Conservation (phyloP, 306 rosid species). For the Vachellia pachyceras region DNA sequence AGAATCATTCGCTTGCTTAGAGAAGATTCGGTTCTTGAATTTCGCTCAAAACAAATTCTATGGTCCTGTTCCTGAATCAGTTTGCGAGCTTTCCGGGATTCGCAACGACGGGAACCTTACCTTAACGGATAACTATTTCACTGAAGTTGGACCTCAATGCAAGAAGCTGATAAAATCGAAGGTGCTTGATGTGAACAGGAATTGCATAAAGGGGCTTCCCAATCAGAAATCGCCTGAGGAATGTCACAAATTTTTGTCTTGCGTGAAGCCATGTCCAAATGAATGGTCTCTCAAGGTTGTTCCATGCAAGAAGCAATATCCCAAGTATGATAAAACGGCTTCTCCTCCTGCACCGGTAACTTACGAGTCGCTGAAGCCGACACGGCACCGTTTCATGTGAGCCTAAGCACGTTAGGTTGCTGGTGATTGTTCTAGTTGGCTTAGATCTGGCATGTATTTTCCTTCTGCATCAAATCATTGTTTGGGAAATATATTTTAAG, state of each 20-base stretch:
- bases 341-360: conserved; percentile 35
- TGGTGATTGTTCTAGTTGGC: background rate
- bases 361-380: conserved; percentile 37
- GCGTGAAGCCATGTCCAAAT: conserved; percentile 40
- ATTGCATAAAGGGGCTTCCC: conserved; percentile 60
- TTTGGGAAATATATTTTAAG: background rate
- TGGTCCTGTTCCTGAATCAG: conserved; percentile 59
- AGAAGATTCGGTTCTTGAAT: conserved; percentile 40
- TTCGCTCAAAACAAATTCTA: conserved; percentile 50
- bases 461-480: too few relatives aligned
- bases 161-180: conserved; percentile 48
- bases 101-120: conserved; percentile 37
- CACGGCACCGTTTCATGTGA: conserved; percentile 26
- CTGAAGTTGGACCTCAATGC: conserved; percentile 62
- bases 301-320: conserved; percentile 43
- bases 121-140: conserved; percentile 60
- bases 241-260: conserved; percentile 38
- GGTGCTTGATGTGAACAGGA: conserved; percentile 47
- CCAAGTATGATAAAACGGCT: background rate
- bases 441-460: background rate
- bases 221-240: conserved; percentile 45
- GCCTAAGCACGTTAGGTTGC: background rate
- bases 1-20: conserved; percentile 59
- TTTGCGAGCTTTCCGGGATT: conserved; percentile 56
- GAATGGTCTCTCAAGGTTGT: conserved; percentile 19